phyloP scores from a whole-genome alignment of 306 rosid genomes.

The Geum urbanum region DNA sequence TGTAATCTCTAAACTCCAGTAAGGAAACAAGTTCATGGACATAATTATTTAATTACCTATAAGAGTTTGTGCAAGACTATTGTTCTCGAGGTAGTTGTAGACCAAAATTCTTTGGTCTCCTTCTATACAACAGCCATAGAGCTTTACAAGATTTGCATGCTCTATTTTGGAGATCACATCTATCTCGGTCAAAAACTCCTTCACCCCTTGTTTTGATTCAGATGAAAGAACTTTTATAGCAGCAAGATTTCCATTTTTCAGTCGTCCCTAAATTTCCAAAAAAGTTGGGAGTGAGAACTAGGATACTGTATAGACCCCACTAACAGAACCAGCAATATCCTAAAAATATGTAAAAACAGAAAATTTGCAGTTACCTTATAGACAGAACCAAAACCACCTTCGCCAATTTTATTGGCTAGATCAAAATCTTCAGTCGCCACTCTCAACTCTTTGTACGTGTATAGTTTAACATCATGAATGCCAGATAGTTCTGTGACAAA shows the following conservation, averaged over 20 bases:
- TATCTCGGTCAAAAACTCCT: conserved; percentile 92
- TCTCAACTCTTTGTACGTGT: conserved; percentile 60
- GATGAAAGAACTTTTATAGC: conserved; percentile 94
- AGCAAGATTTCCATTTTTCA: conserved; percentile 75
- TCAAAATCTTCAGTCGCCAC: conserved; percentile 69
- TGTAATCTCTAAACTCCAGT: neutral
- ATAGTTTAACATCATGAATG: conserved; percentile 58
- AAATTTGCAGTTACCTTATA: conserved; percentile 55
- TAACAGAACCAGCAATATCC: conserved; percentile 13
- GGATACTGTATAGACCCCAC: neutral
- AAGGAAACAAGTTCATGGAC: conserved; percentile 3
- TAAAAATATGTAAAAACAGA: neutral
- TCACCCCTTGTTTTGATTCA: conserved; percentile 87
- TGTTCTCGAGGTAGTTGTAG: conserved; percentile 93
- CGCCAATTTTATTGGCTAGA: conserved; percentile 77
- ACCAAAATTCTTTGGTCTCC: conserved; percentile 68
- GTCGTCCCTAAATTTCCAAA: conserved; percentile 61
- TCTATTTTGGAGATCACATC: conserved; percentile 71
- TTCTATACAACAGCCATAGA: conserved; percentile 89
- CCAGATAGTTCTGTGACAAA: conserved; percentile 49
- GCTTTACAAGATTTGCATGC: conserved; percentile 87
- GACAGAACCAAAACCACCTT: conserved; percentile 98
- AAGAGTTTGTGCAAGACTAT: conserved; percentile 81
- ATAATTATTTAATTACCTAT: conserved; percentile 47
- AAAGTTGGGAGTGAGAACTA: conserved; percentile 16